These are phyloP conservation scores for Dactylellina leptospora DNA, from an alignment of 2,329 filamentous ascomycete species.

Conservation along the genomic window DNA sequence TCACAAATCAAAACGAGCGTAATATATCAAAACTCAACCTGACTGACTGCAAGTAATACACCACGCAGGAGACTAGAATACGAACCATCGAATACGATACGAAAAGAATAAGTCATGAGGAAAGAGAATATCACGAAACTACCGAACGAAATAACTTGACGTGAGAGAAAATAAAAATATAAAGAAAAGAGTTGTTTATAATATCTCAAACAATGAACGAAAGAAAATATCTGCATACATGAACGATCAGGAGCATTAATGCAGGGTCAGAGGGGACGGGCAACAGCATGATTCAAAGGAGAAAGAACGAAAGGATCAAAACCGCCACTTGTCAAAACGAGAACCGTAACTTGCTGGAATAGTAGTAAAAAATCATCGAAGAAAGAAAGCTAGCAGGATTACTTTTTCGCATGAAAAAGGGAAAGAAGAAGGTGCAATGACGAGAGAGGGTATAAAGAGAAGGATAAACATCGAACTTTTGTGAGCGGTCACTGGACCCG, in stretches of 20 bases:
- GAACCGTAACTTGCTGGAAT: slow-evolving; percentile 35
- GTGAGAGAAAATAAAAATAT: background rate
- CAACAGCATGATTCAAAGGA: slow-evolving; percentile 50
- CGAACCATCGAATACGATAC: too few relatives aligned
- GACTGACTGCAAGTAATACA: too few relatives aligned
- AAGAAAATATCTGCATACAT: slow-evolving; percentile 29
- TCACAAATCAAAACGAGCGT: too few relatives aligned
- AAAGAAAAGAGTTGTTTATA: slow-evolving; percentile 15
- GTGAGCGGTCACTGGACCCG: background rate
- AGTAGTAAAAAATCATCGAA: slow-evolving; percentile 24
- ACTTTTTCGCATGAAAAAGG: slow-evolving; percentile 35
- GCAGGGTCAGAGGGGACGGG: slow-evolving; percentile 32
- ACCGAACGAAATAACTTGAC: background rate
- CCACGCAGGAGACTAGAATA: too few relatives aligned
- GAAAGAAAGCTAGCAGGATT: slow-evolving; percentile 38
- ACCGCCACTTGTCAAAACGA: slow-evolving; percentile 15
- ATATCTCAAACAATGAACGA: slow-evolving; percentile 12
- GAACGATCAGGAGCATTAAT: slow-evolving; percentile 29
- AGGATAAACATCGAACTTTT: slow-evolving; percentile 33
- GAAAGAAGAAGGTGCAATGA: slow-evolving; percentile 49
- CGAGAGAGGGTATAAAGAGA: slow-evolving; percentile 23
- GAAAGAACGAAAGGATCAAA: slow-evolving; percentile 20
- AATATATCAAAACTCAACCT: too few relatives aligned
- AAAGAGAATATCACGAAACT: background rate
- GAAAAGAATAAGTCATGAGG: background rate